These are phyloP conservation scores for Cytospora chrysosperma DNA, from an alignment of 2,329 filamentous ascomycete species.

Conservation along the genomic window DNA sequence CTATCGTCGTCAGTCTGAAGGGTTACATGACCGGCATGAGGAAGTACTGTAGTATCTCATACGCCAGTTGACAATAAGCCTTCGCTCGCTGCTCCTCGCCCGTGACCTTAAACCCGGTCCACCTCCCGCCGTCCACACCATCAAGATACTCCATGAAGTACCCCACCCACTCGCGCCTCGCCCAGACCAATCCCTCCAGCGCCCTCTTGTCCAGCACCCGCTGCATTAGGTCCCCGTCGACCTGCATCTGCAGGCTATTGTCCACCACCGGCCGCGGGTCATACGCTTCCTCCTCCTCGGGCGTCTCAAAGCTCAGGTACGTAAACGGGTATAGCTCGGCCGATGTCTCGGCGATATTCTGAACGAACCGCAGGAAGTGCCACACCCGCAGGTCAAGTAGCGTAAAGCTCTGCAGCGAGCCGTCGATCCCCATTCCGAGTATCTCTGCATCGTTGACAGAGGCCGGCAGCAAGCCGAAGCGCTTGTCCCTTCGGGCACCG, in stretches of 20 bases:
- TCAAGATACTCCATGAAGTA: slow-evolving; percentile 51
- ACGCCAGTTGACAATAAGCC: slow-evolving; percentile 49
- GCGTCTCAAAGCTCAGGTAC: slow-evolving; percentile 29
- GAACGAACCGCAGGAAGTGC: slow-evolving; percentile 69
- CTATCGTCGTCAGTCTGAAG: too few species aligned
- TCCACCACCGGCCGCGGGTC: slow-evolving; percentile 40
- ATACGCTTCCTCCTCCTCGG: slow-evolving; percentile 28
- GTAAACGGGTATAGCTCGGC: slow-evolving; percentile 50
- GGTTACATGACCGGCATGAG: slow-evolving; percentile 48
- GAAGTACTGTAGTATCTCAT: slow-evolving; percentile 54
- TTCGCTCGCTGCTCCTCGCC: slow-evolving; percentile 28
- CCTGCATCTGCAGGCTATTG: slow-evolving; percentile 53
- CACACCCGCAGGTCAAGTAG: slow-evolving; percentile 63
- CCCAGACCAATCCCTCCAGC: slow-evolving; percentile 8
- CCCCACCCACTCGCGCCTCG: slow-evolving; percentile 32
- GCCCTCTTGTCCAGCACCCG: slow-evolving; percentile 49
- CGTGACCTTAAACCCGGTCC: slow-evolving; percentile 37
- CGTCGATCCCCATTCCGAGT: slow-evolving; percentile 67
- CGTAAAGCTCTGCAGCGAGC: slow-evolving; percentile 67
- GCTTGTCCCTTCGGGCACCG: slow-evolving; percentile 31
- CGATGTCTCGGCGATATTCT: slow-evolving; percentile 61
- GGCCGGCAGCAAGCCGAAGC: slow-evolving; percentile 44
- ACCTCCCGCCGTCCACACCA: slow-evolving; percentile 45
- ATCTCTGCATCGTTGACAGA: slow-evolving; percentile 49
- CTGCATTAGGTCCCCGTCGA: slow-evolving; percentile 65